Percentiles rank a stretch among this genome's conserved stretches.
Evolutionary conservation across 495 filamentous ascomycete genomes (phyloP).

Genomic region (Penicillium subrubescens): DNA sequence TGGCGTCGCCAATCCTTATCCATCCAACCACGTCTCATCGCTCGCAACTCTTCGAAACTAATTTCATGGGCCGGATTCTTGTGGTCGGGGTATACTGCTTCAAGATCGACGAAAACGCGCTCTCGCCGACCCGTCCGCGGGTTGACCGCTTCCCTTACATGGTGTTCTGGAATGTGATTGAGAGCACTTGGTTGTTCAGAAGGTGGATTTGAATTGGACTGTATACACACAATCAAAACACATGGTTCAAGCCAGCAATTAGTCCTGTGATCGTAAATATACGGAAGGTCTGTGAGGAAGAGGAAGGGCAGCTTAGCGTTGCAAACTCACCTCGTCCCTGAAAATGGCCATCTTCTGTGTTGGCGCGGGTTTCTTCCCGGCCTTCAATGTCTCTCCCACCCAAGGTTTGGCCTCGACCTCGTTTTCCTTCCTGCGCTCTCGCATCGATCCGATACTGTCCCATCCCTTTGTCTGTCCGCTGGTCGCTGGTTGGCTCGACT

Average conservation of each 20-base stretch:
- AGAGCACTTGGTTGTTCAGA: slow-evolving; percentile 38
- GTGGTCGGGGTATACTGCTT: slow-evolving; percentile 78
- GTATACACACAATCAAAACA: slow-evolving; percentile 59
- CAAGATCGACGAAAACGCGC: slow-evolving; percentile 81
- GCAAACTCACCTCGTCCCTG: slow-evolving; percentile 86
- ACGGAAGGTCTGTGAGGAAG: slow-evolving; percentile 46
- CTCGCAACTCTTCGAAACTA: slow-evolving; percentile 90
- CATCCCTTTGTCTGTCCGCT: slow-evolving; percentile 68
- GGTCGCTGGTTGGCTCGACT: slow-evolving; percentile 44
- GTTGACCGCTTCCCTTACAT: slow-evolving; percentile 75
- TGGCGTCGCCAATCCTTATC: slow-evolving; percentile 62
- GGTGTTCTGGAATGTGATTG: slow-evolving; percentile 44
- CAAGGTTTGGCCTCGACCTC: slow-evolving; percentile 82
- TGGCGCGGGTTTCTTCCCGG: slow-evolving; percentile 73
- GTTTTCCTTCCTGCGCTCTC: slow-evolving; percentile 94
- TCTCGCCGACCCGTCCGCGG: slow-evolving; percentile 77
- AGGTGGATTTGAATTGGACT: slow-evolving; percentile 56
- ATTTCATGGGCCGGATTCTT: slow-evolving; percentile 68
- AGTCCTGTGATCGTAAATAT: slow-evolving; percentile 98
- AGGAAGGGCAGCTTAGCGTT: slow-evolving; percentile 28
- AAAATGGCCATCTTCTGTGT: slow-evolving; percentile 87
- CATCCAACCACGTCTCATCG: slow-evolving; percentile 76
- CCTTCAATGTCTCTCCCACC: slow-evolving; percentile 89
- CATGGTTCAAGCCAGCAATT: slow-evolving; percentile 71
- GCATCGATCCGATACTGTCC: slow-evolving; percentile 85